Percentiles rank a stretch among this genome's conserved stretches.
These are phyloP conservation scores for Nannochloropsis salina DNA, from an alignment of 108 stramenopile species.

Conservation along the genomic window DNA sequence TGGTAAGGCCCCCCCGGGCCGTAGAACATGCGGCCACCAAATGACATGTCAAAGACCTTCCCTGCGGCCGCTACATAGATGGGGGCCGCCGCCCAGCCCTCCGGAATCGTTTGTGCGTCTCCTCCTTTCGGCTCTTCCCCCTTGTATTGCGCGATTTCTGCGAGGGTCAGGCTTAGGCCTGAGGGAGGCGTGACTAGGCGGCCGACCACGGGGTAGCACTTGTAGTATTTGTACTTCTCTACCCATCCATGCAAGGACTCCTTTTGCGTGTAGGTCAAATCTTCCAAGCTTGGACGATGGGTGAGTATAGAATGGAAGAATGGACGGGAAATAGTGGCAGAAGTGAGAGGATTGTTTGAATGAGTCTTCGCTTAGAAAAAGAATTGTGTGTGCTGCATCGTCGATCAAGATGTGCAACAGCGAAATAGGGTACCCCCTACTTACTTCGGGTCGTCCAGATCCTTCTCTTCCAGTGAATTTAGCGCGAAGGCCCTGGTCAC, in stretches of 20 bases:
- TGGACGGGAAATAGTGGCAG: not conserved
- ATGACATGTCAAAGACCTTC: slow-evolving; percentile 87
- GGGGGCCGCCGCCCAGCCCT: slow-evolving; percentile 34
- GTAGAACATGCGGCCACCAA: slow-evolving; percentile 80
- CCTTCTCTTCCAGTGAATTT: slow-evolving; percentile 76
- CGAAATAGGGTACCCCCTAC: not conserved
- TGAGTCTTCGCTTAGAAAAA: too few relatives aligned
- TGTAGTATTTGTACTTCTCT: slow-evolving; percentile 80
- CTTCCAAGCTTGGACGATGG: slow-evolving; percentile 50
- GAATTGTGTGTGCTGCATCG: too few relatives aligned
- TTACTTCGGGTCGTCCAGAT: slow-evolving; percentile 62
- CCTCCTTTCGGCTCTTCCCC: slow-evolving; percentile 1
- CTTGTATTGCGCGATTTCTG: slow-evolving; percentile 31
- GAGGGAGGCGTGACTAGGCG: slow-evolving; percentile 53
- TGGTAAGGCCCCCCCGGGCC: slow-evolving; percentile 77
- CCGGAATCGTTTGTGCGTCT: not conserved
- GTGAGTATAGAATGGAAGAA: not conserved
- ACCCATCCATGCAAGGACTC: slow-evolving; percentile 77
- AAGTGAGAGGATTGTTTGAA: not conserved
- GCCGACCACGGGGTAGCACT: slow-evolving; percentile 76
- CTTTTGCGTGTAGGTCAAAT: slow-evolving; percentile 71
- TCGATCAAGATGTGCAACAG: too few relatives aligned
- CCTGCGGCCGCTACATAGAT: slow-evolving; percentile 63
- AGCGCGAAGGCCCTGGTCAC: slow-evolving; percentile 85
- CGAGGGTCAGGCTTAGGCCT: slow-evolving; percentile 27